These are phyloP conservation scores for Fusarium sp. DNA, from an alignment of 2,329 filamentous ascomycete species.

Conservation along the genomic window DNA sequence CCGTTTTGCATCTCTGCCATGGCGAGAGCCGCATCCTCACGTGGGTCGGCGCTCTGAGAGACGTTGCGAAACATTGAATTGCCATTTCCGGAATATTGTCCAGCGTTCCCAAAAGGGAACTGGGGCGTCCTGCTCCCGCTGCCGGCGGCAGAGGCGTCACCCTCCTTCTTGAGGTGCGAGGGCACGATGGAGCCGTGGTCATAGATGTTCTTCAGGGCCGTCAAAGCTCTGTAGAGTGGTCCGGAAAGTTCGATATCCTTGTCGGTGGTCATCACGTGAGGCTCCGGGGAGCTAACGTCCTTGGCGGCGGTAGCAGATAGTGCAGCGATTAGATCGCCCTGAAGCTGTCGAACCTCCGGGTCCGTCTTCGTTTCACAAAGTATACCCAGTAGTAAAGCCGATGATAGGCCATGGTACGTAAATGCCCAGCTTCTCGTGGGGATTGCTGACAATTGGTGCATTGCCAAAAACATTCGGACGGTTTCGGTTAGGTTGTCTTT, in stretches of 20 bases:
- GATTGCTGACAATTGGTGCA: slow-evolving; percentile 75
- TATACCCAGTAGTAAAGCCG: slow-evolving; percentile 71
- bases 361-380: slow-evolving; percentile 72
- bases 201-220: slow-evolving; percentile 73
- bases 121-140: slow-evolving; percentile 60
- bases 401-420: slow-evolving; percentile 74
- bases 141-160: slow-evolving; percentile 57
- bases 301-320: slow-evolving; percentile 73
- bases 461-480: slow-evolving; percentile 74
- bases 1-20: slow-evolving; percentile 74
- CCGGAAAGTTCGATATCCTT: slow-evolving; percentile 72
- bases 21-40: slow-evolving; percentile 70
- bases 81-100: slow-evolving; percentile 37
- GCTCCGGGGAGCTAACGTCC: slow-evolving; percentile 65
- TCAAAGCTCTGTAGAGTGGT: slow-evolving; percentile 69
- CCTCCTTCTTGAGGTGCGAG: slow-evolving; percentile 61
- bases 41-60: slow-evolving; percentile 58
- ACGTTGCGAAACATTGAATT: slow-evolving; percentile 45
- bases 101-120: slow-evolving; percentile 41
- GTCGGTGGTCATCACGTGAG: slow-evolving; percentile 65
- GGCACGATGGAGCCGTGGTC: slow-evolving; percentile 70
- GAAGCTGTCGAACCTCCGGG: slow-evolving; percentile 70
- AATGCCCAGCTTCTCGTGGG: slow-evolving; percentile 75
- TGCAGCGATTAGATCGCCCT: slow-evolving; percentile 72
- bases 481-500: slow-evolving; percentile 72